Percentiles rank a stretch among this genome's conserved stretches.
phyloP scores from a whole-genome alignment of 768 basidiomycete species.

The Phylloporus arenicola region DNA sequence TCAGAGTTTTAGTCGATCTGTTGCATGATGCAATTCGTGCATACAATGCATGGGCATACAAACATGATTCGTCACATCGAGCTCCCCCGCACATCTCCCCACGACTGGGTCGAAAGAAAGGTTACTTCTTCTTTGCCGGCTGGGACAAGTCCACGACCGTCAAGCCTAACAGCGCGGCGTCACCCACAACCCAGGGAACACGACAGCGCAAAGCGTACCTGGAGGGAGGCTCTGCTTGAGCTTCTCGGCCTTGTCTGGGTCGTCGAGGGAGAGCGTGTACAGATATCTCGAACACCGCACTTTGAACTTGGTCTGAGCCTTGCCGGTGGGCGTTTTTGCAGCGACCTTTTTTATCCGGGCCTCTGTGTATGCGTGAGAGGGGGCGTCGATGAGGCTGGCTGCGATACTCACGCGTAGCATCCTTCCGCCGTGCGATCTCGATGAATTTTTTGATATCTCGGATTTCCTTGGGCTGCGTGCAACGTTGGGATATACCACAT shows the following conservation, averaged over 20 bases:
- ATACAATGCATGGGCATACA: slow-evolving; percentile 20
- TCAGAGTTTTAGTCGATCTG: not conserved
- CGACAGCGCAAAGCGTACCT: slow-evolving; percentile 48
- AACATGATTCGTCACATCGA: slow-evolving; percentile 10
- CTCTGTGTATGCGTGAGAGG: slow-evolving; percentile 44
- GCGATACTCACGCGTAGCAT: slow-evolving; percentile 79
- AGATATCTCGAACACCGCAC: slow-evolving; percentile 93
- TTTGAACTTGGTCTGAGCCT: slow-evolving; percentile 95
- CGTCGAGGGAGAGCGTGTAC: slow-evolving; percentile 94
- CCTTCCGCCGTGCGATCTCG: slow-evolving; percentile 94
- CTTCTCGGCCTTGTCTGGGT: slow-evolving; percentile 98
- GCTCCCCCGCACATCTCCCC: not conserved
- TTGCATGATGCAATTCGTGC: slow-evolving; percentile 14
- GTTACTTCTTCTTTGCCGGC: slow-evolving; percentile 64
- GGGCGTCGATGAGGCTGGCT: not conserved
- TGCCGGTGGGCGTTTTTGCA: slow-evolving; percentile 59
- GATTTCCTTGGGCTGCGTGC: slow-evolving; percentile 87
- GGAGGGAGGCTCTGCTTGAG: slow-evolving; percentile 92
- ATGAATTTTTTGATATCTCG: slow-evolving; percentile 98
- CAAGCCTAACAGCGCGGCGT: slow-evolving; percentile 47
- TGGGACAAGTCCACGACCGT: slow-evolving; percentile 62
- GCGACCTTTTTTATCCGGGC: slow-evolving; percentile 96
- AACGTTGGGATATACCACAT: slow-evolving; percentile 1
- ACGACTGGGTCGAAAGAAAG: not conserved
- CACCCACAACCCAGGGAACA: not conserved